A percentile compares a stretch with the other conserved stretches of the same genome.
Conservation (phyloP, 2,329 filamentous ascomycete species). For the Colletotrichum sidae region DNA sequence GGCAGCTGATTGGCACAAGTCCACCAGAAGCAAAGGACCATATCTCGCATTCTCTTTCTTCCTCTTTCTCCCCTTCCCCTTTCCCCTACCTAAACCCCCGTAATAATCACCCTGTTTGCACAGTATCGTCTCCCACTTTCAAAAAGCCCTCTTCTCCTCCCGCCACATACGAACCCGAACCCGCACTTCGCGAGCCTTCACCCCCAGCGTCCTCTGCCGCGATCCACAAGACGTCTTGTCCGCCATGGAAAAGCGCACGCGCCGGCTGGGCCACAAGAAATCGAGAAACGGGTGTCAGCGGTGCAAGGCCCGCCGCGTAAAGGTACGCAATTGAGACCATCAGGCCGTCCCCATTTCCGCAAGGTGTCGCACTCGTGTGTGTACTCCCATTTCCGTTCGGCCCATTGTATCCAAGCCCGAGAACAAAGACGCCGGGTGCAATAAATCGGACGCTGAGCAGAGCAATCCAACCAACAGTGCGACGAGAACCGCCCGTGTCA, state of each 20-base stretch:
- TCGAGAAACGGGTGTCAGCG: slow-evolving; percentile 46
- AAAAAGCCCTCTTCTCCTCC: background rate
- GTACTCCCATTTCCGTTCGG: background rate
- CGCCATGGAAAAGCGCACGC: slow-evolving; percentile 30
- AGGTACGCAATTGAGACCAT: slow-evolving; percentile 35
- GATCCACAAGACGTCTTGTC: background rate
- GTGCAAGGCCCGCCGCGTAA: slow-evolving; percentile 46
- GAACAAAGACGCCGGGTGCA: no score
- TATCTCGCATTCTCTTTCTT: slow-evolving; percentile 21
- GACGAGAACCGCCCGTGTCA: slow-evolving; percentile 51
- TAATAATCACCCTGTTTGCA: no score
- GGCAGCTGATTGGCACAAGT: background rate
- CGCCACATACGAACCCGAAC: slow-evolving; percentile 25
- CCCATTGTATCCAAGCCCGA: no score
- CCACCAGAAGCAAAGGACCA: no score
- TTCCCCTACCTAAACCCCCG: background rate
- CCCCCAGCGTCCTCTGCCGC: slow-evolving; percentile 1
- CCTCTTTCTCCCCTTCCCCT: background rate
- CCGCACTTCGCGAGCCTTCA: slow-evolving; percentile 1
- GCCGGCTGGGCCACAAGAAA: slow-evolving; percentile 42
- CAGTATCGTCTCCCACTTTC: background rate
- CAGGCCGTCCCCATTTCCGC: no score
- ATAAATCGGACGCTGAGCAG: no score
- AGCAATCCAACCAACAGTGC: slow-evolving; percentile 8
- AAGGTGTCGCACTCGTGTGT: no score